Evolutionary conservation across 768 basidiomycete genomes (phyloP), one percentile per base, ranked within the genome.

Genomic region (Pleurotus platypus): DNA sequence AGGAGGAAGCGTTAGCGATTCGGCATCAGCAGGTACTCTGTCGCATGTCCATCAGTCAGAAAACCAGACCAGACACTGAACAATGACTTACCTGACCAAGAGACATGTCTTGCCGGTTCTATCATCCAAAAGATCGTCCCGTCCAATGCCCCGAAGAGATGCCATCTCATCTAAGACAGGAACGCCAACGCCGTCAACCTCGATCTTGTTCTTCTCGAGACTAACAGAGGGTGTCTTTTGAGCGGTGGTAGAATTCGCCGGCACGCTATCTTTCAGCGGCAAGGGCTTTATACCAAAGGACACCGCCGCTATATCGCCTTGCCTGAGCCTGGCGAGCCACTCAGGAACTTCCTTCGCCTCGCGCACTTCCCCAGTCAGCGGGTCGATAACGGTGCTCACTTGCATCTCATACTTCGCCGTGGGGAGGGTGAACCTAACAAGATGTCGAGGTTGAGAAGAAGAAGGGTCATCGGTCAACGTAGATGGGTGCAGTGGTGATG

Each of bases 401-500:
- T 87, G 84, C 51, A 40, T 54, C 24, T 54, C 51, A 66, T 85
- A 92, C 60, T 87, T 88, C 16, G 90, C 86, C 1, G 92, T 96
- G 2, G 94, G 94, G 15, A 97, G 70, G 39, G 81, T 83, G 51
- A 98, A 63, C 49, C 91, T 78, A 12, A 98, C 61, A 46, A 97
- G 70, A 70, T 97, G 93, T 46, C 92, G 80, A 57, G 83, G 82
- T 38, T 87, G 75, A 24, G 76, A 54, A 50, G 47, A n/a, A 6
- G 51, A 54, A 15, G 51, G 81, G 13, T 74, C 77, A 6, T 72
- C 69, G 47, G 73, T 76, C 47, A 84, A 67, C 18, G 77, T 82
- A 38, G 90, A 87, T 18, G 92, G 90, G 63, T 90, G 90, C 57
- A 92, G 72, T 9, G 92, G 84, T 18, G 92, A 94, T 2, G 86